Evolutionary conservation across 163 green algal genomes (phyloP), one percentile per base, ranked within the genome.

Genomic region (Picocystis sp.): DNA sequence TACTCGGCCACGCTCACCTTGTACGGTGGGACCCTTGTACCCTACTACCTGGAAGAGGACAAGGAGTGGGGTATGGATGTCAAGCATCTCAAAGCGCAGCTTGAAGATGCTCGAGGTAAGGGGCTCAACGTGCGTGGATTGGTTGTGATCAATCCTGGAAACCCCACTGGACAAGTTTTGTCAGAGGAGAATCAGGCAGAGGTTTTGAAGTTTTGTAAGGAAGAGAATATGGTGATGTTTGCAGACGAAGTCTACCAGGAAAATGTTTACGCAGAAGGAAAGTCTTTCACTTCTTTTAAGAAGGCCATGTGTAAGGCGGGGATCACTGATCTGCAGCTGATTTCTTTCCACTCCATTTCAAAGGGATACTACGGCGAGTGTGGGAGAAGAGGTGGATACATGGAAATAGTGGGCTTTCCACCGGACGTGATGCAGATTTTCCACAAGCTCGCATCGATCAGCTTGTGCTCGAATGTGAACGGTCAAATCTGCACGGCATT

Each of bases 81-180:
- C 12, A 45, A 50, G 1, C 34, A 82, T 45, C 52, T 90, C 41
- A 45, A 69, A 43, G 42, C 35, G 12, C 38, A 61, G 46, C 33
- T 81, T 21, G 45, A 53, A 2, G 35, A 56, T 35, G 69, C 58
- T 21, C 14, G 53, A 11, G 47, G 17, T 3, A 52, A 76, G 29
- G 86, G 82, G 33, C 77, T 76, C 50, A 56, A 61, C 13, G 74
- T 93, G 56, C 74, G 84, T 3, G 84, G 54, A 42, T 62, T 94
- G 49, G 83, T 89, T 43, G 83, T 97, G 14, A 97, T 97, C 71
- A 95, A 95, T 73, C 87, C 87, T 0, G 88, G 85, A 62, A 94
- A 94, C 70, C 84, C 84, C 38, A 94, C 84, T 8, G 81, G 79
- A 17, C 77, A 87, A 65, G 77, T 75, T 56, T 62, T 85, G 25